phyloP scores from a whole-genome alignment of 2,329 filamentous ascomycete species.

The Bipolaris gigantea region DNA sequence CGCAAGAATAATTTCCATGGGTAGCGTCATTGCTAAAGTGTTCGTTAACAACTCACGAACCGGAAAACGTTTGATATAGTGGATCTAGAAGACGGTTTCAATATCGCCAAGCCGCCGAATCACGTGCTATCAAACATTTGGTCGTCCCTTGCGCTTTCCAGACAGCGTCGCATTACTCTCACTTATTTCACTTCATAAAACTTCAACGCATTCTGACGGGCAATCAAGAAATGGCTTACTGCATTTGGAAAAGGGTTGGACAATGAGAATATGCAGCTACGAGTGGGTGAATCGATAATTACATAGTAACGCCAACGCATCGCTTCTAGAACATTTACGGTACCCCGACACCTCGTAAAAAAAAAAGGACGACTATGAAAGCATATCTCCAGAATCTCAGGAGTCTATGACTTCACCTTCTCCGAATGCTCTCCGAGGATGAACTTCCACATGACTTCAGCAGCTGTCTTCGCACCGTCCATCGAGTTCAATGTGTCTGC shows the following conservation, averaged over 20 bases:
- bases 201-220: neutral
- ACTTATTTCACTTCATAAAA: neutral
- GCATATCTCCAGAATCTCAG: neutral
- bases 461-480: constrained; percentile 35
- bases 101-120: too few relatives aligned
- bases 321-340: neutral
- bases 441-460: constrained; percentile 39
- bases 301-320: neutral
- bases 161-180: neutral
- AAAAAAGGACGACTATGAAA: neutral
- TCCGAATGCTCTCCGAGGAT: constrained; percentile 24
- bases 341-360: neutral
- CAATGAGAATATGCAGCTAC: neutral
- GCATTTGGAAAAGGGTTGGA: neutral
- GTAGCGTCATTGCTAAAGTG: too few relatives aligned
- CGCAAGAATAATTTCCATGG: too few relatives aligned
- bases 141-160: neutral
- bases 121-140: too few relatives aligned
- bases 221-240: neutral
- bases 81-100: too few relatives aligned
- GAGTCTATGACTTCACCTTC: constrained; percentile 13
- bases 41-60: too few relatives aligned
- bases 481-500: constrained; percentile 33
- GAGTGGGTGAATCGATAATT: neutral
- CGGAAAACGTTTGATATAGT: too few relatives aligned